phyloP scores from a whole-genome alignment of 2,329 filamentous ascomycete species.

The Diaporthe citrichinensis region DNA sequence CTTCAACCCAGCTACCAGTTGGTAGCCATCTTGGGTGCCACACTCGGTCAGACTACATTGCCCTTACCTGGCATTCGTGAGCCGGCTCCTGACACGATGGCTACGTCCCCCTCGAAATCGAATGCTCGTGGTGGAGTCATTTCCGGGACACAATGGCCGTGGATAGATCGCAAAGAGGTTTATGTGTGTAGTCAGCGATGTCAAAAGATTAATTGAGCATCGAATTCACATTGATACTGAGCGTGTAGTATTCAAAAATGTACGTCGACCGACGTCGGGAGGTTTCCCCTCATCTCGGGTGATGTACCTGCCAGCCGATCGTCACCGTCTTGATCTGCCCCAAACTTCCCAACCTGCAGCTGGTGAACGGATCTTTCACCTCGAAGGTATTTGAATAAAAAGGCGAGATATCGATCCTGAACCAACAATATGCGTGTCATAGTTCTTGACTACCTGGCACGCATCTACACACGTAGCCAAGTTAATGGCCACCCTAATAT shows the following conservation, averaged over 20 bases:
- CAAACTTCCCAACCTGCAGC: not conserved
- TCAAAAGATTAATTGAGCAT: not conserved
- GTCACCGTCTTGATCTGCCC: not conserved
- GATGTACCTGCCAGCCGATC: not conserved
- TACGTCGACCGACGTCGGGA: not conserved
- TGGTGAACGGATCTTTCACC: not conserved
- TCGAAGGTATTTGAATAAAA: not conserved
- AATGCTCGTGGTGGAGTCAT: slow-evolving; percentile 44
- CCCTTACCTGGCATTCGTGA: slow-evolving; percentile 47
- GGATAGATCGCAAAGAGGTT: accelerated
- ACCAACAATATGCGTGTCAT: not conserved
- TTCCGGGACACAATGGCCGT: accelerated
- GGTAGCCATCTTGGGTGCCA: not conserved
- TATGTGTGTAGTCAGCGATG: not conserved
- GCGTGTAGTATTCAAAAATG: accelerated
- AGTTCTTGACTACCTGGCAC: too few species aligned
- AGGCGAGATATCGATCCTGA: not conserved
- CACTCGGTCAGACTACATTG: not conserved
- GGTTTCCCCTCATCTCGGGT: not conserved
- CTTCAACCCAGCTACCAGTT: accelerated
- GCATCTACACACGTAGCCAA: not conserved
- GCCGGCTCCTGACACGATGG: slow-evolving; percentile 52
- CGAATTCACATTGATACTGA: too few species aligned
- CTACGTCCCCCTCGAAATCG: slow-evolving; percentile 50
- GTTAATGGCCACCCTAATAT: too few species aligned